Base-by-base conservation (phyloP, 2,329 filamentous ascomycete genomes). In the Lecanosticta acicola region DNA sequence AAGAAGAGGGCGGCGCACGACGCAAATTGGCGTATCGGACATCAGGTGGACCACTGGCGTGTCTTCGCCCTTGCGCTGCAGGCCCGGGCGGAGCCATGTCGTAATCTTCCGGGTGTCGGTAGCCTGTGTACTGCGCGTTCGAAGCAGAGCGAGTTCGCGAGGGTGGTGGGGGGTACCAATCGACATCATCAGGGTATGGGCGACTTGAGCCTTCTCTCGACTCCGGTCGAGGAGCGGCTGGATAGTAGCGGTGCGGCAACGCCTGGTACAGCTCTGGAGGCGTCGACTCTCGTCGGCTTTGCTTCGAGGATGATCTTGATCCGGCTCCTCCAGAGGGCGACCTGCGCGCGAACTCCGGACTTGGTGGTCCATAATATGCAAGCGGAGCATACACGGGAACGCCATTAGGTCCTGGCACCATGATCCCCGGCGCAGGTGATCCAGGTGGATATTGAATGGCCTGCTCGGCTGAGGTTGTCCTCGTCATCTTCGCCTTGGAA, bases 371-470 rank as follows among this genome's bases (percentile, higher is more conserved):
- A 38, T 61, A 61, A 42, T 59, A 59, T 9, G 50, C 47, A n/a
- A 63, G 39, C 1, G 61, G 60, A 4, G 69, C 59, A 49, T 73
- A 76, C 7, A 70, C 63, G 2, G 69, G 64, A 45, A 68, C 63
- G 42, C 74, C 72, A 56, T 76, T 72, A 32, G 72, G 66, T 13
- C 72, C 70, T 46, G 68, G 65, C 17, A 77, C 59, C 54, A 76
- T 55, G 59, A 74, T 71, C 55, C 73, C 72, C 29, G 73, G 69
- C 11, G 69, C 56, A 17, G 57, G 59, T 32, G 57, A 35, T 9
- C 20, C 35, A 4, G 48, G 38, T 10, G 52, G 37, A 36, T 57
- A 55, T 39, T 54, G 45, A 1, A 53, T 39, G 13, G 51, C 43
- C 8, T 54, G 46, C 39, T 57, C 53, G 39, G 58, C 55, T 29